Percentiles rank a stretch among this genome's conserved stretches.
Evolutionary conservation across 495 filamentous ascomycete genomes (phyloP).

Genomic region (Hyaloscypha hepaticicola): DNA sequence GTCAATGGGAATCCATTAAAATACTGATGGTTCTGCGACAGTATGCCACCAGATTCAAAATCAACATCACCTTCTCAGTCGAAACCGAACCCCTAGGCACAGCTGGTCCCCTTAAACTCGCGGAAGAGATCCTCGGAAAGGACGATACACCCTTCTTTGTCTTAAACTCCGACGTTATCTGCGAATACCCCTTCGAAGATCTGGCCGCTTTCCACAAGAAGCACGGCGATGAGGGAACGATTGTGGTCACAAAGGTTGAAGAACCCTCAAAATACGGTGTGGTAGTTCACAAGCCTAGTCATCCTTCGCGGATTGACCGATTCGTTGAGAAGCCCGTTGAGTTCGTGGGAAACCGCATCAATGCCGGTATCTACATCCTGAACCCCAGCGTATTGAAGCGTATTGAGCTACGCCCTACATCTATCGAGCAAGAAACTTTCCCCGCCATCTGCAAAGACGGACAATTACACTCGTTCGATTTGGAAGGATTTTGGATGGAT

Average conservation of each 20-base stretch:
- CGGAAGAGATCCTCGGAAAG: slow-evolving; percentile 89
- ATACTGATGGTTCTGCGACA: slow-evolving; percentile 38
- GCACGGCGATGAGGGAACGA: slow-evolving; percentile 96
- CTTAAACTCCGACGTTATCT: slow-evolving; percentile 98
- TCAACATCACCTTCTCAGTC: slow-evolving; percentile 95
- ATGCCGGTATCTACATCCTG: slow-evolving; percentile 98
- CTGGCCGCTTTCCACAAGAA: slow-evolving; percentile 86
- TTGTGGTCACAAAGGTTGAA: slow-evolving; percentile 98
- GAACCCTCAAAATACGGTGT: slow-evolving; percentile 99
- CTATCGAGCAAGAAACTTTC: slow-evolving; percentile 99
- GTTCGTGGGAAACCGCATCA: slow-evolving; percentile 99
- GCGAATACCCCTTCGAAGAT: slow-evolving; percentile 93
- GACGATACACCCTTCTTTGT: slow-evolving; percentile 96
- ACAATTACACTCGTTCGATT: slow-evolving; percentile 93
- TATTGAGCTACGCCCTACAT: slow-evolving; percentile 95
- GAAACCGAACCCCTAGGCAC: slow-evolving; percentile 95
- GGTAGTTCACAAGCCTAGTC: slow-evolving; percentile 93
- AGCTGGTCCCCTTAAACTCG: slow-evolving; percentile 93
- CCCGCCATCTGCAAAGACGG: slow-evolving; percentile 89
- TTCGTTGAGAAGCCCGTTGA: slow-evolving; percentile 99
- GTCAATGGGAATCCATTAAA: slow-evolving; percentile 14
- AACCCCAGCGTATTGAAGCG: slow-evolving; percentile 88
- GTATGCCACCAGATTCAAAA: slow-evolving; percentile 89
- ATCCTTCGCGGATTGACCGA: slow-evolving; percentile 90
- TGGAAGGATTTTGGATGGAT: slow-evolving; percentile 99